A percentile compares a stretch with the other conserved stretches of the same genome.
phyloP scores from a whole-genome alignment of 1,139 yeast species.

The Groenewaldozyma auringiensis region DNA sequence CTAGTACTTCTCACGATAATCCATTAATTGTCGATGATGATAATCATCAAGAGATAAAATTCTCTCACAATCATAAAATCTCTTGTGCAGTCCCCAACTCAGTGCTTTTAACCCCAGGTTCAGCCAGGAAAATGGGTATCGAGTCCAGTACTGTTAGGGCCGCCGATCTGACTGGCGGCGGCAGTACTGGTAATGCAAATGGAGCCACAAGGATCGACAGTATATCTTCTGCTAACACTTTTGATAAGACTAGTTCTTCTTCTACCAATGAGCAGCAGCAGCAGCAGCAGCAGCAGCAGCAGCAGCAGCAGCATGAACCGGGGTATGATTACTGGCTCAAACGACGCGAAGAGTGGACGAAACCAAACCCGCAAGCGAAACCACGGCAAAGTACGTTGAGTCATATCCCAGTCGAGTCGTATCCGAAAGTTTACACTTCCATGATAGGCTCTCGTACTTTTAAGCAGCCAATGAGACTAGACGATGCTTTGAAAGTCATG shows the following conservation, averaged over 20 bases:
- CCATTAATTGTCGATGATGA: no score
- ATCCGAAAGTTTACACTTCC: constrained; percentile 38
- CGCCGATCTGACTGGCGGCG: no score
- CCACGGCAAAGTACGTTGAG: constrained; percentile 16
- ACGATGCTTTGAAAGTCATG: constrained; percentile 45
- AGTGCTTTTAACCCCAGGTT: neutral
- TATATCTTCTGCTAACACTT: no score
- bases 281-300: no score
- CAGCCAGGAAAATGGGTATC: no score
- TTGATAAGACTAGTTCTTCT: no score
- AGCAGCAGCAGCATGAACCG: constrained; percentile 21
- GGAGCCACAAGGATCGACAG: no score
- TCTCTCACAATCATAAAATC: neutral
- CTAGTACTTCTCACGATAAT: neutral
- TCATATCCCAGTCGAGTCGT: constrained; percentile 26
- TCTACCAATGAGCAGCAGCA: no score
- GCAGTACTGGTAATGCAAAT: no score
- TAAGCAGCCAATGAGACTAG: constrained; percentile 44
- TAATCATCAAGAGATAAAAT: neutral
- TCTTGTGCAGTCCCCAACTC: neutral
- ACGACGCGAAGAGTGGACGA: constrained; percentile 25
- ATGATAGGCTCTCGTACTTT: constrained; percentile 47
- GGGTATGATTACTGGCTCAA: constrained; percentile 28
- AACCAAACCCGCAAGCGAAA: constrained; percentile 13
- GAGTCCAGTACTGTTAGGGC: no score